phyloP scores from a whole-genome alignment of 441 rosid genomes.

The Pelargonium citronellum region DNA sequence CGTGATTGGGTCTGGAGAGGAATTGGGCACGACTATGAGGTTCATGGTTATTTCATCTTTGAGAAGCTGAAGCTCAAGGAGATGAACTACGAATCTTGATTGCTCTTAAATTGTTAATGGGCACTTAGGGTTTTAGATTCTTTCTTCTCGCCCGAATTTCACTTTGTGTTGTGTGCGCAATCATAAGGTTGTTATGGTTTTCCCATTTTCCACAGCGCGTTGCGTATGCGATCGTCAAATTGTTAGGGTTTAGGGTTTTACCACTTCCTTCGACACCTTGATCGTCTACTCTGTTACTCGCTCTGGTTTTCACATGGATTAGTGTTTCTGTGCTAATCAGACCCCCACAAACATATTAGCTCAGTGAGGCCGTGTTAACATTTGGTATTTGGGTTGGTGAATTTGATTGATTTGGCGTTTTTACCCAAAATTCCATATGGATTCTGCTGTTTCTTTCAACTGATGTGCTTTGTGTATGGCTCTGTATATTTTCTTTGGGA shows the following conservation, averaged over 20 bases:
- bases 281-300: neutral
- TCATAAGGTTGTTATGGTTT: no score
- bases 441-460: neutral
- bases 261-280: neutral
- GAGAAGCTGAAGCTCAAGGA: no score
- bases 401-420: neutral
- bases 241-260: neutral
- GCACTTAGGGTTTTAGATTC: no score
- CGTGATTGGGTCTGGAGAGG: no score
- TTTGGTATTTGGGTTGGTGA: constrained; percentile 1
- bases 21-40: no score
- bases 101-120: no score
- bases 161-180: no score
- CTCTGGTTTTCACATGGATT: neutral
- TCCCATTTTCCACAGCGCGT: neutral
- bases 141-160: no score
- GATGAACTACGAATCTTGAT: no score
- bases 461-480: neutral
- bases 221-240: neutral
- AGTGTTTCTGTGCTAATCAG: no score
- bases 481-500: neutral
- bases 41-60: no score
- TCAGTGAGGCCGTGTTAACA: neutral
- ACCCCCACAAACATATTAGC: no score
- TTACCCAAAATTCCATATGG: neutral